These are phyloP conservation scores for Ustilago bromivora DNA, from an alignment of 1,284 basidiomycete species.

Conservation along the genomic window DNA sequence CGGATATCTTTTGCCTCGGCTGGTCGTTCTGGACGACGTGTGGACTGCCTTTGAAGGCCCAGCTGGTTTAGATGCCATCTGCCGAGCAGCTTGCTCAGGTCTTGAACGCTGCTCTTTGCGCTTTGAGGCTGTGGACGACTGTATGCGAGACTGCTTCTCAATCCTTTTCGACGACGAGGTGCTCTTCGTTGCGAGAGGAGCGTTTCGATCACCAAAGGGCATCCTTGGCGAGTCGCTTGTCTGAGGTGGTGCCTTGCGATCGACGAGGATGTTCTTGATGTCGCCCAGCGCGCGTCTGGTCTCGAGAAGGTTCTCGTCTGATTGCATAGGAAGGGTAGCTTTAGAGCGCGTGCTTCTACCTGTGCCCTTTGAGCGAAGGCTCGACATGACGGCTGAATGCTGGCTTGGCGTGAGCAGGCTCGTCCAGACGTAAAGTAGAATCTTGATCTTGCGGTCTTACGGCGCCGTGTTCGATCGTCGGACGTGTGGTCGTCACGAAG, in stretches of 20 bases:
- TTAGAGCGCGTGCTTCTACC: constrained; percentile 8
- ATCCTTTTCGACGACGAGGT: not conserved
- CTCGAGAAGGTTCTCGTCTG: constrained; percentile 27
- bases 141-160: not conserved
- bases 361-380: constrained; percentile 4
- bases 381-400: not conserved
- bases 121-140: not conserved
- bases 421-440: not conserved
- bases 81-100: not conserved
- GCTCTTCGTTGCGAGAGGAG: not conserved
- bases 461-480: not conserved
- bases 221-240: constrained; percentile 14
- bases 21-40: not conserved
- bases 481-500: not conserved
- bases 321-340: not conserved
- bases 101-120: not conserved
- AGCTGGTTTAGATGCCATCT: not conserved
- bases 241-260: not conserved
- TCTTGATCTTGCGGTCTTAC: not conserved
- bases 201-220: constrained; percentile 33
- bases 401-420: not conserved
- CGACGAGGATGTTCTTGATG: constrained; percentile 26
- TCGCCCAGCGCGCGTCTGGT: constrained; percentile 16
- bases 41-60: not conserved
- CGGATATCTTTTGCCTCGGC: not conserved